A percentile compares a stretch with the other conserved stretches of the same genome.
These are phyloP conservation scores for Rubia tinctorum DNA, from an alignment of 305 asterid genomes.

Conservation along the genomic window DNA sequence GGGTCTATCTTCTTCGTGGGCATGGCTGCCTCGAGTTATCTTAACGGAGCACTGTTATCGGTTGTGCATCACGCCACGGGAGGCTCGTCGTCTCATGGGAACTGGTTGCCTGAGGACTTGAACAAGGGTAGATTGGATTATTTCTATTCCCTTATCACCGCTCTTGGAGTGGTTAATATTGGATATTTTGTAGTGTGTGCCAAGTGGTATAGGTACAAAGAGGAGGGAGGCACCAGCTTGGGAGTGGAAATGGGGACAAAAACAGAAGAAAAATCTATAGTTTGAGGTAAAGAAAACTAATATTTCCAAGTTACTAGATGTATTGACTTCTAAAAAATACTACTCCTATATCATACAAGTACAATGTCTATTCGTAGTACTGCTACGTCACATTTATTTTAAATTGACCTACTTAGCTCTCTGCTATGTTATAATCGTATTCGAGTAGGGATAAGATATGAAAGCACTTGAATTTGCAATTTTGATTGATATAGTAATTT, in stretches of 20 bases:
- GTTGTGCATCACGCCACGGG: conserved; percentile 55
- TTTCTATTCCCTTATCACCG: conserved; percentile 54
- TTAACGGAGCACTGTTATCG: conserved; percentile 38
- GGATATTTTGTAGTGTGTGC: conserved; percentile 50
- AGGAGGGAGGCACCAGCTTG: conserved; percentile 16
- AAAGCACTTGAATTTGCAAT: no score
- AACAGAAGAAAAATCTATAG: conserved; percentile 28
- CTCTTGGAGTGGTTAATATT: conserved; percentile 45
- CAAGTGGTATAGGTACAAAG: conserved; percentile 46
- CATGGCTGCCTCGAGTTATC: conserved; percentile 46
- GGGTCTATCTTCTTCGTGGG: conserved; percentile 59
- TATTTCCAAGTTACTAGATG: background rate
- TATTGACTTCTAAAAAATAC: background rate
- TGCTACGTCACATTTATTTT: no score
- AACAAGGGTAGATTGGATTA: conserved; percentile 56
- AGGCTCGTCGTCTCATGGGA: conserved; percentile 24
- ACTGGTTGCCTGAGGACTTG: conserved; percentile 59
- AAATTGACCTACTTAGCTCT: no score
- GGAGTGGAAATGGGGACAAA: conserved; percentile 42
- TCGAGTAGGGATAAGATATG: no score
- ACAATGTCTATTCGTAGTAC: no score
- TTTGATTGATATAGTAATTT: no score
- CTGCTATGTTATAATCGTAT: no score
- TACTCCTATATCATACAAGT: background rate
- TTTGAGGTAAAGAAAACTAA: conserved; percentile 15